phyloP scores from a whole-genome alignment of 306 rosid species.

The Vicia sativa region DNA sequence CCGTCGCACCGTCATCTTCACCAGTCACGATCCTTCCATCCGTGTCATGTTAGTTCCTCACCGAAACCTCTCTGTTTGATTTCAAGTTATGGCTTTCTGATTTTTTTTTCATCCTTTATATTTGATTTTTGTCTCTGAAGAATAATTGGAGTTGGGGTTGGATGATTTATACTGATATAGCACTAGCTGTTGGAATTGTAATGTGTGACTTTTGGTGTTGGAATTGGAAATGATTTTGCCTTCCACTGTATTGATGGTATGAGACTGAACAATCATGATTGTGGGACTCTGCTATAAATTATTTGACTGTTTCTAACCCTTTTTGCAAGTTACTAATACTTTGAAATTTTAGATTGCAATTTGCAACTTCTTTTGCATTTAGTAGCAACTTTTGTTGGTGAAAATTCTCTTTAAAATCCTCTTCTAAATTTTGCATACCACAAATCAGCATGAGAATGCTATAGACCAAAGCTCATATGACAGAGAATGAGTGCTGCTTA shows the following conservation, averaged over 20 bases:
- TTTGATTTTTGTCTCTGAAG: too few species aligned
- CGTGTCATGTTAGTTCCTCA: too few species aligned
- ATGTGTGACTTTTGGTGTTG: too few species aligned
- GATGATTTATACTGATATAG: too few species aligned
- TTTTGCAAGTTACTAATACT: neutral
- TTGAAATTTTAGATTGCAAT: neutral
- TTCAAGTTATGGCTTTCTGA: too few species aligned
- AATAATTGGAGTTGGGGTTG: too few species aligned
- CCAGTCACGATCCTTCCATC: too few species aligned
- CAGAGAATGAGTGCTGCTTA: neutral
- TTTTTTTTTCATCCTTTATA: too few species aligned
- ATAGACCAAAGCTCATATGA: neutral
- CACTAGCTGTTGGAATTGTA: too few species aligned
- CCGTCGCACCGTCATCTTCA: too few species aligned
- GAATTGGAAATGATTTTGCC: constrained; percentile 27
- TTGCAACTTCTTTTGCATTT: constrained; percentile 16
- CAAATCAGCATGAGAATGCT: neutral
- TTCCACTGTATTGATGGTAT: constrained; percentile 32
- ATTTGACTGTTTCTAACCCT: neutral
- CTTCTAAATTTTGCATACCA: neutral
- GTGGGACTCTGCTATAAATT: constrained; percentile 27
- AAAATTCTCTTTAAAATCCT: neutral
- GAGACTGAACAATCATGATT: constrained; percentile 24
- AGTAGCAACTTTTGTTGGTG: neutral
- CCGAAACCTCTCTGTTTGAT: too few species aligned